These are phyloP conservation scores for Boletus vermiculosoides DNA, from an alignment of 768 basidiomycete genomes.

Conservation along the genomic window DNA sequence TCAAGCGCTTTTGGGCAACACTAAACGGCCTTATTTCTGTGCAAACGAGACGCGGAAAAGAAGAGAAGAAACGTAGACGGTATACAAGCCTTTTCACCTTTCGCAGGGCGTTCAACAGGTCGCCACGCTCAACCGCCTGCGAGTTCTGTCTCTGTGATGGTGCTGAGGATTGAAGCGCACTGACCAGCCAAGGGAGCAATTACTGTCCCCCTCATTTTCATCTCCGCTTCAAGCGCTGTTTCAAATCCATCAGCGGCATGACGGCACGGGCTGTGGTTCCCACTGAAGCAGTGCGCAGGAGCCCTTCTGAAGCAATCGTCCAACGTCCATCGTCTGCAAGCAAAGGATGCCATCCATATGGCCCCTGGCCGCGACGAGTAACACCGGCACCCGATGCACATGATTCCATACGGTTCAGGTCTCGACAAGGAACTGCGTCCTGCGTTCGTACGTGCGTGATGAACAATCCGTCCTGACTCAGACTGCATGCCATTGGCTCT, in stretches of 20 bases:
- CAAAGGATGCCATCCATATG: conserved; percentile 1
- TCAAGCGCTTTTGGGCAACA: conserved; percentile 44
- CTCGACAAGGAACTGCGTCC: neutral
- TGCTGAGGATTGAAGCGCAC: conserved; percentile 38
- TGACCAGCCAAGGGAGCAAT: conserved; percentile 30
- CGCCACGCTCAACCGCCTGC: conserved; percentile 38
- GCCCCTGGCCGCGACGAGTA: conserved; percentile 1
- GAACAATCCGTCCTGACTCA: conserved; percentile 1
- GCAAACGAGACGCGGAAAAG: conserved; percentile 38
- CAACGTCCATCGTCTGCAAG: conserved; percentile 17
- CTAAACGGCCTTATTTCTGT: conserved; percentile 47
- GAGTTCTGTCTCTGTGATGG: conserved; percentile 40
- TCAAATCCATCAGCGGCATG: conserved; percentile 23
- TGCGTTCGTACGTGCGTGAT: neutral
- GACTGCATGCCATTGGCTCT: neutral
- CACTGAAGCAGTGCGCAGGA: conserved; percentile 18
- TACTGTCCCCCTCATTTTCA: conserved; percentile 23
- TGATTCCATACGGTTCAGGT: neutral
- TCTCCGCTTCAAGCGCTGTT: conserved; percentile 32
- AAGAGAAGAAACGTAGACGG: conserved; percentile 37
- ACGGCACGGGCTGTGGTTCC: conserved; percentile 21
- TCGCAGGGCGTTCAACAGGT: conserved; percentile 35
- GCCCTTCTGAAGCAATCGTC: conserved; percentile 19
- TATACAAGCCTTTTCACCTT: conserved; percentile 42
- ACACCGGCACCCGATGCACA: neutral